phyloP scores from a whole-genome alignment of 2,329 filamentous ascomycete species.

The Acrocalymma vagum region DNA sequence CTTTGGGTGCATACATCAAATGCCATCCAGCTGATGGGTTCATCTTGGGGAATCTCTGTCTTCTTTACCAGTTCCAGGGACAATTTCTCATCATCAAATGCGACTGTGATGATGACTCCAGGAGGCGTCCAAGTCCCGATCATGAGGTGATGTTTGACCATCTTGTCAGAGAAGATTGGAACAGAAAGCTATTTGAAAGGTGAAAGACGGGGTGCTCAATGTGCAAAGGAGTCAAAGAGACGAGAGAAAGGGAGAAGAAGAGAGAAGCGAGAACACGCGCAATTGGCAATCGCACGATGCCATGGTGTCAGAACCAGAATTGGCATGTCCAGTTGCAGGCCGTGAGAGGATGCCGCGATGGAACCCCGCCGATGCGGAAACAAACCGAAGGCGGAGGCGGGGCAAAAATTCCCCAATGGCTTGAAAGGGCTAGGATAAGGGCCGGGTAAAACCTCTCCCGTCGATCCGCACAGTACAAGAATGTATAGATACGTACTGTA shows the following conservation, averaged over 20 bases:
- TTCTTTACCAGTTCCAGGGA: constrained; percentile 79
- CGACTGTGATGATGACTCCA: constrained; percentile 87
- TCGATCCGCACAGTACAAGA: too few species aligned
- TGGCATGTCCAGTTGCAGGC: background rate
- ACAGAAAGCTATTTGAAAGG: too few species aligned
- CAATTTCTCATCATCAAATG: constrained; percentile 83
- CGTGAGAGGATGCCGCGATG: background rate
- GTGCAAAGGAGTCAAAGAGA: too few species aligned
- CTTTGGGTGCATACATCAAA: constrained; percentile 75
- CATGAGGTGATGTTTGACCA: constrained; percentile 90
- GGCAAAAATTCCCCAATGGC: constrained; percentile 19
- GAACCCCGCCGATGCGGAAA: constrained; percentile 1
- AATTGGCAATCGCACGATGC: too few species aligned
- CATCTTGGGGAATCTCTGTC: constrained; percentile 80
- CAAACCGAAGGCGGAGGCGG: constrained; percentile 34
- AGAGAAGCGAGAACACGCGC: too few species aligned
- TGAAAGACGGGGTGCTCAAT: too few species aligned
- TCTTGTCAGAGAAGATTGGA: constrained; percentile 13
- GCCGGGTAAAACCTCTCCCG: constrained; percentile 38
- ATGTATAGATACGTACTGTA: too few species aligned
- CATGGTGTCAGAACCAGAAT: too few species aligned
- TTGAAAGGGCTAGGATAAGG: constrained; percentile 20
- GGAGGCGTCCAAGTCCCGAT: constrained; percentile 91
- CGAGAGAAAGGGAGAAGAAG: too few species aligned
- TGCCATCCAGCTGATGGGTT: constrained; percentile 94